Evolutionary conservation across 768 basidiomycete genomes (phyloP).

Genomic region (Clitopilus hobsonii): DNA sequence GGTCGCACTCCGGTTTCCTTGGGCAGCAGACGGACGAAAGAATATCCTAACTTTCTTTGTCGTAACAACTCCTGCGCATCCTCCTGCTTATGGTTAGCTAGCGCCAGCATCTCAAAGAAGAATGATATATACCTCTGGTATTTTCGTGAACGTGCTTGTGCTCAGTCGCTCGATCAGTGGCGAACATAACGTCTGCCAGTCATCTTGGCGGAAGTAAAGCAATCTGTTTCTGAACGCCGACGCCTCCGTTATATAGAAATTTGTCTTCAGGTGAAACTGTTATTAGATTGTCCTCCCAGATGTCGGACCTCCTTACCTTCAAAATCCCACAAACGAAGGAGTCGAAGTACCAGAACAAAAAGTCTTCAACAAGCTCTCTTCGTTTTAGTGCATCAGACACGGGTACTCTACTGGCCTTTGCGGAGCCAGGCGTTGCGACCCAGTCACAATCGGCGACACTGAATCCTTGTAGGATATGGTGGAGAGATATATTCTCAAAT

Average conservation of each 20-base stretch:
- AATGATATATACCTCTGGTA: constrained; percentile 50
- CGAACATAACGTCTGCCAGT: constrained; percentile 80
- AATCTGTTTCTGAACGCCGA: constrained; percentile 78
- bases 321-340: constrained; percentile 77
- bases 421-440: constrained; percentile 48
- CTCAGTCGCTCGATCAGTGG: constrained; percentile 80
- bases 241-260: constrained; percentile 93
- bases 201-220: constrained; percentile 91
- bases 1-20: constrained; percentile 95
- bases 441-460: constrained; percentile 74
- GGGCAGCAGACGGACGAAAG: constrained; percentile 84
- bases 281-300: too few relatives aligned
- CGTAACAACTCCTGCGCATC: constrained; percentile 64
- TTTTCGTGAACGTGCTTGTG: constrained; percentile 60
- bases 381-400: constrained; percentile 72
- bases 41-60: constrained; percentile 75
- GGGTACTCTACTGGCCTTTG: constrained; percentile 44
- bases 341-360: constrained; percentile 93
- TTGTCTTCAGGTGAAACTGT: constrained; percentile 52
- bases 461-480: constrained; percentile 73
- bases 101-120: neutral
- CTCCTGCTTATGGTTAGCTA: constrained; percentile 29
- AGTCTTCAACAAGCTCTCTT: constrained; percentile 79
- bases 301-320: constrained; percentile 44
- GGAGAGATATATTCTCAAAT: constrained; percentile 78